phyloP scores from a whole-genome alignment of 2,329 filamentous ascomycete species.

The Trichoderma guizhouense region DNA sequence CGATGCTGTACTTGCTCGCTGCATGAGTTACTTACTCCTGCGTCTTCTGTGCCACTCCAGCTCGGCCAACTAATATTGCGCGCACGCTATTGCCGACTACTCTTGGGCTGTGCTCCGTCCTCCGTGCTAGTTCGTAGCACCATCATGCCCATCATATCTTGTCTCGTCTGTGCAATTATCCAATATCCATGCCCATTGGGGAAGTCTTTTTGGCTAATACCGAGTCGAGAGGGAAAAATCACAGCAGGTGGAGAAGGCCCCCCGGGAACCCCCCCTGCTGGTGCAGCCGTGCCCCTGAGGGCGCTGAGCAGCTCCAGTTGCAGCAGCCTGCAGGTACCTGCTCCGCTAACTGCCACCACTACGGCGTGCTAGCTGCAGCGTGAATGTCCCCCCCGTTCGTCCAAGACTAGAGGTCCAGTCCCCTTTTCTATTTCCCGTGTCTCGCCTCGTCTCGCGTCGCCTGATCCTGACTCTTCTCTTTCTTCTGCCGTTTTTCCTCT shows the following conservation, averaged over 20 bases:
- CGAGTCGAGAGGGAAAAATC: background rate
- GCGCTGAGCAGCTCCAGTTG: conserved; percentile 12
- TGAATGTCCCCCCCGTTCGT: conserved; percentile 12
- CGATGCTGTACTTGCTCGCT: background rate
- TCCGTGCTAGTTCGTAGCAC: background rate
- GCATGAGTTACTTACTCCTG: background rate
- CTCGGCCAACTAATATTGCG: conserved; percentile 11
- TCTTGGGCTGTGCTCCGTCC: conserved; percentile 1
- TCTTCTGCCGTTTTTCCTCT: conserved; percentile 2
- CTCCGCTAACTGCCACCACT: conserved; percentile 4
- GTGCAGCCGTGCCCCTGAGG: conserved; percentile 16
- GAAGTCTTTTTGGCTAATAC: conserved; percentile 13
- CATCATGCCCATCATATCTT: background rate
- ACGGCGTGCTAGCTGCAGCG: conserved; percentile 9
- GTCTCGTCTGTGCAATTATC: background rate
- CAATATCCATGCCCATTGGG: conserved; percentile 8
- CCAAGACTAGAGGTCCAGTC: conserved; percentile 2
- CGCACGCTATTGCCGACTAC: conserved; percentile 12
- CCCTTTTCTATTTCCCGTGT: conserved; percentile 18
- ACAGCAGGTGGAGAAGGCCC: conserved; percentile 1
- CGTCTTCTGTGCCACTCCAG: conserved; percentile 4
- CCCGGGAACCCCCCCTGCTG: background rate
- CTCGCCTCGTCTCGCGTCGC: conserved; percentile 15
- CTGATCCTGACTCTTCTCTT: conserved; percentile 9
- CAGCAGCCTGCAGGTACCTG: conserved; percentile 14